Evolutionary conservation across 768 basidiomycete genomes (phyloP), one percentile per base, ranked within the genome.

Genomic region (Phanerochaete sordida): DNA sequence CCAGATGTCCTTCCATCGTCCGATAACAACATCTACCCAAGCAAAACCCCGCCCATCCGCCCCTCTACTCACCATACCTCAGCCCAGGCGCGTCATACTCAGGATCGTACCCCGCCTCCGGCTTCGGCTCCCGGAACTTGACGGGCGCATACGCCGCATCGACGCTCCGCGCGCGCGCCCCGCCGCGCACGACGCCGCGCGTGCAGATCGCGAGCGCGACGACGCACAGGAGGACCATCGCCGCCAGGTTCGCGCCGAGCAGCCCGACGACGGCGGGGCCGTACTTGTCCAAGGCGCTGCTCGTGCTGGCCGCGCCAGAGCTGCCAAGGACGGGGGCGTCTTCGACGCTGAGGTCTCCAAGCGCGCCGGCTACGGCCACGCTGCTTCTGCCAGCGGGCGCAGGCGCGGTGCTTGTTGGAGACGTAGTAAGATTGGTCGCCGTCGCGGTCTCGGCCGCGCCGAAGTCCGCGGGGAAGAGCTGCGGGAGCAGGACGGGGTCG

Each of bases 181-280:
- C 56, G 2, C 53, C 46, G 13, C 49, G 56, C 33, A 54, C 28
- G 16, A 21, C 33, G 23, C 53, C 53, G 23, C 54, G 56, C 60
- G 45, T 52, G 51, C 60, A 62, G 12, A 24, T 46, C 6, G 48
- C 35, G 5, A 62, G 44, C 12, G 47, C 56, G 28, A 58, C 54
- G 37, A 62, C 23, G 39, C 47, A 52, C 13, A 62, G 60, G n/a
- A 58, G 37, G 31, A 57, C 7, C 26, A 55, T 45, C n/a, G 58
- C 55, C 56, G 50, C 47, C 26, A 54, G 19, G 49, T 62, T 62
- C 2, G 64, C 66, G 6, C 52, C 51, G 9, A 66, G 56, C 11
- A 66, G 54, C 24, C 64, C 66, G 39, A 66, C 52, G n/a, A 66
- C 35, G 21, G 63, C 49, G 9, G 62, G 64, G 49, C 66, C 64